These are phyloP conservation scores for Fusarium robinianum DNA, from an alignment of 2,329 filamentous ascomycete species.

Conservation along the genomic window DNA sequence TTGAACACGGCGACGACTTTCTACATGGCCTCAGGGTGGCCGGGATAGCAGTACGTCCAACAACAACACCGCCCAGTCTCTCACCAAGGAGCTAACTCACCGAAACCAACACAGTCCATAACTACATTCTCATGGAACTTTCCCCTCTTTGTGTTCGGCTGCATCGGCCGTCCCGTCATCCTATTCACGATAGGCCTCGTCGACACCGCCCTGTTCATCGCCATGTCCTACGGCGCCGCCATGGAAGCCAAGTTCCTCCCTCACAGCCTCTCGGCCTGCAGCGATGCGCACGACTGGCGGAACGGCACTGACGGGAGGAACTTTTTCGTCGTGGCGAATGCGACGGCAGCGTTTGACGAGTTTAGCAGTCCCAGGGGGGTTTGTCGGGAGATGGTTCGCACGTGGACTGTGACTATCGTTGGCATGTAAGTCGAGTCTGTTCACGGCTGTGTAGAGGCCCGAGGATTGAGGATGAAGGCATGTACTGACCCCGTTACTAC, in stretches of 20 bases:
- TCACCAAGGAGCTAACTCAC: too few relatives aligned
- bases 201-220: not conserved
- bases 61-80: too few relatives aligned
- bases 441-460: too few relatives aligned
- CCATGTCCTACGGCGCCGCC: not conserved
- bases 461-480: too few relatives aligned
- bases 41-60: not conserved
- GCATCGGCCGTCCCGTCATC: not conserved
- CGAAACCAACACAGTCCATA: too few relatives aligned
- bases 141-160: not conserved
- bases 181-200: not conserved
- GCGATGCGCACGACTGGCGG: conserved; percentile 1
- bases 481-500: too few relatives aligned
- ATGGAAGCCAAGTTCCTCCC: conserved; percentile 3
- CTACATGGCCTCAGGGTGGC: conserved; percentile 1
- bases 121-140: conserved; percentile 6
- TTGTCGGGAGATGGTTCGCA: not conserved
- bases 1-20: not conserved
- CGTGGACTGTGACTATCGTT: not conserved
- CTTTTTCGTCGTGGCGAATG: not conserved
- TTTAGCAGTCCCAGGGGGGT: not conserved
- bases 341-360: not conserved
- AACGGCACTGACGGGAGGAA: conserved; percentile 5
- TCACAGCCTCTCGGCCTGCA: not conserved
- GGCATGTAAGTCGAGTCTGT: too few relatives aligned